Percentiles rank a stretch among this genome's conserved stretches.
phyloP scores from a whole-genome alignment of 441 rosid species.

The Biscutella laevigata region DNA sequence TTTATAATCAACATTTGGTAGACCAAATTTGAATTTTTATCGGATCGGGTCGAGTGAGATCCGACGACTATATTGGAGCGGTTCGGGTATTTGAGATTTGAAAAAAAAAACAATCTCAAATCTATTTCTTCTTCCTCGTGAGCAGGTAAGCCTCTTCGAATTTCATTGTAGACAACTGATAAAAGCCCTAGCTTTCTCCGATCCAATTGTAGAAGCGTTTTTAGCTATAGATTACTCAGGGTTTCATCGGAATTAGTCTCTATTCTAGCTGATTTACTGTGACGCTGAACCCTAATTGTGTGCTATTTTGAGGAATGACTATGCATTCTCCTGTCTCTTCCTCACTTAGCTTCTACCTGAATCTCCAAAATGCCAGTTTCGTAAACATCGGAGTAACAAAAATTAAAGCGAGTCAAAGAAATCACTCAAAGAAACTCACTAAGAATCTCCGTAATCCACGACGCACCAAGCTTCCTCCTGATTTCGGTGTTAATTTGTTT shows the following conservation, averaged over 20 bases:
- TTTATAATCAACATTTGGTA: too few species aligned
- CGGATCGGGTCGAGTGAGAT: neutral
- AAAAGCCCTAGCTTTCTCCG: too few species aligned
- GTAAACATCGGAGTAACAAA: neutral
- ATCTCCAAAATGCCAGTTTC: neutral
- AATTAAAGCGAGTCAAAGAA: conserved; percentile 14
- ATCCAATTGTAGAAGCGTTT: neutral
- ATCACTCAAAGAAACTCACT: conserved; percentile 33
- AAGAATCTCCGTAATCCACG: conserved; percentile 59
- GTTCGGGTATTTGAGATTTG: neutral
- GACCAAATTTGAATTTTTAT: too few species aligned
- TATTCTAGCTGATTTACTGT: neutral
- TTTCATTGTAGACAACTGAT: too few species aligned
- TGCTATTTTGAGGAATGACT: neutral
- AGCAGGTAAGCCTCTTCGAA: conserved; percentile 1
- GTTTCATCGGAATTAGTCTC: neutral
- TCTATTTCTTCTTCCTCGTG: neutral
- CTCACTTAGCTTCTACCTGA: conserved; percentile 18
- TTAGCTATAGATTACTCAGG: neutral
- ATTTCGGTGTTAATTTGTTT: conserved; percentile 71
- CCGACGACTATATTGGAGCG: neutral
- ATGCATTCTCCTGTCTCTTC: conserved; percentile 16
- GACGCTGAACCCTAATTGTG: neutral
- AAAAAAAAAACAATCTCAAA: neutral
- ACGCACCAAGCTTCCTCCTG: conserved; percentile 69